These are phyloP conservation scores for Vaccinium macrocarpon DNA, from an alignment of 148 eudicot species.

Conservation along the genomic window DNA sequence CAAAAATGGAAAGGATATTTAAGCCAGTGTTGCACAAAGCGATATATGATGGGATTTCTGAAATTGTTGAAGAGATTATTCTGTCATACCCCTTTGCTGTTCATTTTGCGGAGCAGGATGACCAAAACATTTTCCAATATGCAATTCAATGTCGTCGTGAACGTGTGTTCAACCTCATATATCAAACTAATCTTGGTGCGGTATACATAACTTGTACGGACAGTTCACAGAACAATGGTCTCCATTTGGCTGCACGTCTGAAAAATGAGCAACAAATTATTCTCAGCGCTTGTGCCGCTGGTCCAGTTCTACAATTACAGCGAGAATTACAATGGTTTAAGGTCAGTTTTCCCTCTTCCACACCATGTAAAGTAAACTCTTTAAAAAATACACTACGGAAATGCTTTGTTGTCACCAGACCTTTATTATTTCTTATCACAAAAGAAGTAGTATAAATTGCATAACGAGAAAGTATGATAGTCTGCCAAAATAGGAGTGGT, in stretches of 20 bases:
- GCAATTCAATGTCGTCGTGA: background rate
- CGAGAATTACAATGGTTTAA: background rate
- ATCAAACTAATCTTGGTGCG: background rate
- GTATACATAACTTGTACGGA: background rate
- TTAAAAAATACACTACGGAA: background rate
- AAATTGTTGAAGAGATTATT: background rate
- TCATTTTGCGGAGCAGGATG: accelerated
- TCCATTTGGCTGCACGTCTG: background rate
- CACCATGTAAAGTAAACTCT: too few relatives aligned
- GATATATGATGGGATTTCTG: background rate
- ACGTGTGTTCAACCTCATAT: background rate
- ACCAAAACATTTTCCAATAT: background rate
- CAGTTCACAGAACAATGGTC: background rate
- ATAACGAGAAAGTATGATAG: too few relatives aligned
- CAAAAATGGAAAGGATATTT: background rate
- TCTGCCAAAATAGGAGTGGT: too few relatives aligned
- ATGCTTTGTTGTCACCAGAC: background rate
- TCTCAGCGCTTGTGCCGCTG: background rate
- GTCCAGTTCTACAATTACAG: background rate
- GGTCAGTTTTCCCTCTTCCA: background rate
- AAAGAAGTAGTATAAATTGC: too few relatives aligned
- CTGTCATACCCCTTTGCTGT: background rate
- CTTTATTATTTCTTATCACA: background rate
- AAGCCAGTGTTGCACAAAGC: background rate
- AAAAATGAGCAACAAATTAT: background rate